Evolutionary conservation across 345 rosid species (phyloP), one percentile per base, ranked within the genome.

Genomic region (Pseudoturritis turrita): DNA sequence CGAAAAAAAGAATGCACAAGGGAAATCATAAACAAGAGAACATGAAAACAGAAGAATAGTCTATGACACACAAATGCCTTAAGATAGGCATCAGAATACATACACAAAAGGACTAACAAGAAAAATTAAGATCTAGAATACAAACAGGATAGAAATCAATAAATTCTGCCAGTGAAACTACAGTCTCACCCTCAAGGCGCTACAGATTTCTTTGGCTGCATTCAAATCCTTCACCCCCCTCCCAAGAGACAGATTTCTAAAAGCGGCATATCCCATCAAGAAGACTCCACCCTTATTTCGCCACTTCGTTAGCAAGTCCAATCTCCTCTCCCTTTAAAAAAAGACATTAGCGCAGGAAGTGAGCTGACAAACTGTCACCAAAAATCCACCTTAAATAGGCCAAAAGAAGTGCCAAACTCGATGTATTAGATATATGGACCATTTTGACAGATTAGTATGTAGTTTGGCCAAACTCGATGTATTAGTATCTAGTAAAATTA

Each of bases 211-310:
- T 84, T 81, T 85, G 58, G 95, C 96, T 79, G 76, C 67, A 29
- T 77, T 78, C 39, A 79, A 77, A 73, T 92, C 97, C 85, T 90
- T 96, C 74, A 84, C 88, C 71, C 89, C 79, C 79, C 82, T 96
- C 76, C 98, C 99, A 81, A 90, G 70, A 63, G 94, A 88, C 74
- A 96, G 83, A 83, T 96, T 92, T 46, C 98, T 86, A 53, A 96
- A 96, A 72, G 97, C 87, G 65, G 91, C 23, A 72, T 96, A 96
- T 77, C 99, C 92, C 72, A 96, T 90, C 71, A 96, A 62, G 80
- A 96, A 90, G 40, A 96, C 79, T 25, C 99, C 99, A 61, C 99
- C 99, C 79, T 92, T 96, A 52, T 79, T 63, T 78, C 87, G 87
- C 99, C 99, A 96, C 77, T 92, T 96, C 25, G 78, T 82, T 62